Evolutionary conservation across 1,284 basidiomycete species (phyloP), one percentile per base, ranked within the genome.

Genomic region (Naganishia liquefaciens): DNA sequence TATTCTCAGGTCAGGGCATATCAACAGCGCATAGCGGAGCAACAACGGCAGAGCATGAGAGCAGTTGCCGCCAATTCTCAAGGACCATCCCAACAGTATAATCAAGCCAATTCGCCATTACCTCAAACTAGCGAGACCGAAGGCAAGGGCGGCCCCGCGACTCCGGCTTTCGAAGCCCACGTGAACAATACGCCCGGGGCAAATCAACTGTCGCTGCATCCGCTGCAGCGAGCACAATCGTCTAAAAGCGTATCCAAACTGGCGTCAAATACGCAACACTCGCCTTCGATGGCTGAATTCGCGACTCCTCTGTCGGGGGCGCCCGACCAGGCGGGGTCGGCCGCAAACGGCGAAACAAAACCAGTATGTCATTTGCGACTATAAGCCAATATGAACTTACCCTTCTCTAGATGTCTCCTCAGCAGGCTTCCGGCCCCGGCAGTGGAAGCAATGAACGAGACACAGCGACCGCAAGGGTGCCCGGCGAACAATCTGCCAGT

Each of bases 1-100:
- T 19, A 23, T 19, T 7, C 11, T 33, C 28, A 52, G 51, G 51
- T 52, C 30, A 49, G 60, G 42, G 63, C 63, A 3, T 65, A 65
- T 40, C 53, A 65, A 19, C 63, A 61, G 42, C 43, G 50, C 7
- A 65, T 65, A 23, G 63, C 63, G 13, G 55, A 65, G 40, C 57
- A 60, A 27, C 63, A 65, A 30, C 39, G 49, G 23, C 55, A 65
- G 47, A 53, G 63, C 43, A 51, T 65, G 57, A 30, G 63, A n/a
- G 63, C 63, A n/a, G 44, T 65, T 3, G 30, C 54, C 9, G 54
- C 47, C 42, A 57, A 43, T 28, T 25, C 55, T 42, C 57, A 53
- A 21, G 44, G 53, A n/a, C 23, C 19, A 27, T 43, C 17, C n/a
- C 43, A 25, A 30, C 43, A 25, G 23, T 51, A 54, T 10, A 21